phyloP scores from a whole-genome alignment of 2,329 filamentous ascomycete genomes.

The Penicillium sumatraense region DNA sequence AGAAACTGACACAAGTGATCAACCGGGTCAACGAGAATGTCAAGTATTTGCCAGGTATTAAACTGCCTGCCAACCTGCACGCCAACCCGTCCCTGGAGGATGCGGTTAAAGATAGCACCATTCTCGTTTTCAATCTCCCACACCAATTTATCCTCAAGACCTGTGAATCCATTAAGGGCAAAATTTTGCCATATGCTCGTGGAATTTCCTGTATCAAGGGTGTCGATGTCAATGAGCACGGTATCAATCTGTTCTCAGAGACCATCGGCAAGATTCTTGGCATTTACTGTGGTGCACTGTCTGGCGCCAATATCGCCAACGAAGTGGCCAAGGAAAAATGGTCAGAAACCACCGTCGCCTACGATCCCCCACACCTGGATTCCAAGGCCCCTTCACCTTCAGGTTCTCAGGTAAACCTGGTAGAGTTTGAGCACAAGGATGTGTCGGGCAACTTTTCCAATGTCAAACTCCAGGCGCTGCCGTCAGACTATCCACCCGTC shows the following conservation, averaged over 20 bases:
- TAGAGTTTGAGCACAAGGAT: conserved; percentile 68
- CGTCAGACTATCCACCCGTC: conserved; percentile 80
- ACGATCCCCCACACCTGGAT: conserved; percentile 89
- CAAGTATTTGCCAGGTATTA: conserved; percentile 93
- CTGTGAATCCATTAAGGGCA: conserved; percentile 80
- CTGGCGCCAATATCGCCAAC: conserved; percentile 92
- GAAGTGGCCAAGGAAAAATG: conserved; percentile 96
- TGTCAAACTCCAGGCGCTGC: conserved; percentile 74
- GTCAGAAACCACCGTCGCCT: conserved; percentile 95
- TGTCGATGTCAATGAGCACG: conserved; percentile 85
- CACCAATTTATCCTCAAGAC: conserved; percentile 87
- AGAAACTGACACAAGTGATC: conserved; percentile 90
- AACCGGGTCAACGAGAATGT: conserved; percentile 94
- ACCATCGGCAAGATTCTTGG: conserved; percentile 87
- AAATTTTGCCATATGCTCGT: conserved; percentile 88
- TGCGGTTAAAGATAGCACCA: conserved; percentile 80
- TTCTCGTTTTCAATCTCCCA: conserved; percentile 95
- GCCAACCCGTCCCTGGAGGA: conserved; percentile 58
- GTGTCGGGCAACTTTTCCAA: conserved; percentile 69
- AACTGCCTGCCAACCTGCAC: conserved; percentile 72
- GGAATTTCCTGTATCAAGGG: conserved; percentile 99
- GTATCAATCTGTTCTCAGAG: conserved; percentile 89
- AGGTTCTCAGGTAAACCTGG: conserved; percentile 55
- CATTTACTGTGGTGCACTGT: conserved; percentile 96
- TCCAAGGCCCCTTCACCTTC: conserved; percentile 66